Percentiles rank a stretch among this genome's conserved stretches.
Conservation (phyloP, 306 rosid genomes). For the Mimosa bimucronata region DNA sequence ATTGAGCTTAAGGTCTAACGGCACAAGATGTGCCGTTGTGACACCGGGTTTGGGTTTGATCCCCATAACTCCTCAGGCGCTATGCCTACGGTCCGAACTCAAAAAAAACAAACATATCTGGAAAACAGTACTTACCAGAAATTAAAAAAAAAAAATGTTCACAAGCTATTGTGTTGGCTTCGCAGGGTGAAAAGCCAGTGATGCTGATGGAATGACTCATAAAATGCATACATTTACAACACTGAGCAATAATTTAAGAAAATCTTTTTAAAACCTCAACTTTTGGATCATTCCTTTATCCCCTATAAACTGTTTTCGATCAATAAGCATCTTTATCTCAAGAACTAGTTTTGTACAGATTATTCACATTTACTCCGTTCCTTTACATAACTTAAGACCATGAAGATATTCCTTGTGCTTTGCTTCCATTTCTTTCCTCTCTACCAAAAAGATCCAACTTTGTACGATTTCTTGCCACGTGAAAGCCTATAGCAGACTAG, state of each 20-base stretch:
- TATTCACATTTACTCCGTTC: slow-evolving; percentile 45
- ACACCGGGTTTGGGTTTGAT: too few species aligned
- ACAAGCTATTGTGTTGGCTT: not conserved
- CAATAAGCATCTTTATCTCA: slow-evolving; percentile 27
- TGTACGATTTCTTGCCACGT: not conserved
- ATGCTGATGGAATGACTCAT: slow-evolving; percentile 29
- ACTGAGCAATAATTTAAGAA: not conserved
- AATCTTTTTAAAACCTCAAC: not conserved
- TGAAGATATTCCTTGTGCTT: slow-evolving; percentile 17
- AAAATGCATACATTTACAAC: slow-evolving; percentile 23
- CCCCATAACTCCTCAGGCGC: too few species aligned
- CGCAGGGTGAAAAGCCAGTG: not conserved
- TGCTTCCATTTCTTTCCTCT: slow-evolving; percentile 14
- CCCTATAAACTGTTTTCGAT: not conserved
- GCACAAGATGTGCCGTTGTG: too few species aligned
- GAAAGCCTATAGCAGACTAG: not conserved
- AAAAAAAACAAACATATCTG: too few species aligned
- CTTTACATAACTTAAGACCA: slow-evolving; percentile 21
- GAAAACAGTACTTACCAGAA: too few species aligned
- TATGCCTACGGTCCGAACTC: too few species aligned
- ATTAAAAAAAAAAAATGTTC: not conserved
- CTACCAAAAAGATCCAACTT: slow-evolving; percentile 10
- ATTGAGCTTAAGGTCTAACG: too few species aligned
- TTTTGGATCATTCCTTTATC: slow-evolving; percentile 14
- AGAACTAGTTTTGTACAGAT: slow-evolving; percentile 45